Evolutionary conservation across 192 early-diverging fungal genomes (phyloP).

Genomic region (Coemansia sp.): DNA sequence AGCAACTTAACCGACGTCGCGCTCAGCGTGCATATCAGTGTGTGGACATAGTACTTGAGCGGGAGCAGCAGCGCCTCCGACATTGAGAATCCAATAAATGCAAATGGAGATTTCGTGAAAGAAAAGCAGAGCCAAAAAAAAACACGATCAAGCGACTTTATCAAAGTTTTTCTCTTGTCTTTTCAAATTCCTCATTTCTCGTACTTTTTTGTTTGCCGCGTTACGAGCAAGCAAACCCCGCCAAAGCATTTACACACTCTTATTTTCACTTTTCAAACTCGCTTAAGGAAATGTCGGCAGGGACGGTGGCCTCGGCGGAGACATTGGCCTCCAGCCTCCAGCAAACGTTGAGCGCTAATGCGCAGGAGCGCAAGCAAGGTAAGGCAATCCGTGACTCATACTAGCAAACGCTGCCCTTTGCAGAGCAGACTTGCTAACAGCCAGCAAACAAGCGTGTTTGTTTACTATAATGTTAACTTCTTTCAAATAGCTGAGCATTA

Average conservation of each 20-base stretch:
- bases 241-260: too few species aligned
- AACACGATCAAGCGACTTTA: too few species aligned
- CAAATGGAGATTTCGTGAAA: too few species aligned
- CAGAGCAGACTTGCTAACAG: constrained; percentile 33
- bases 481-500: constrained; percentile 56
- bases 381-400: background rate
- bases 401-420: background rate
- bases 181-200: too few species aligned
- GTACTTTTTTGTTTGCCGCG: constrained; percentile 1
- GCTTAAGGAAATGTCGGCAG: constrained; percentile 12
- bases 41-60: constrained; percentile 29
- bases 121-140: background rate
- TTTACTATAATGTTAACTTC: background rate
- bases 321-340: constrained; percentile 45
- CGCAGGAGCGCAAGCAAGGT: constrained; percentile 52
- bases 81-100: constrained; percentile 1
- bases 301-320: constrained; percentile 18
- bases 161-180: too few species aligned
- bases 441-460: constrained; percentile 9
- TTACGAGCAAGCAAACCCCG: background rate
- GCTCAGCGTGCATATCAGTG: constrained; percentile 52
- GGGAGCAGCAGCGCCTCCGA: constrained; percentile 18
- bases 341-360: constrained; percentile 42
- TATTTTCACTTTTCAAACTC: background rate
- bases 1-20: constrained; percentile 33